Conservation (phyloP, 1,284 basidiomycete genomes). For the Mycosarcoma mackinlayi region DNA sequence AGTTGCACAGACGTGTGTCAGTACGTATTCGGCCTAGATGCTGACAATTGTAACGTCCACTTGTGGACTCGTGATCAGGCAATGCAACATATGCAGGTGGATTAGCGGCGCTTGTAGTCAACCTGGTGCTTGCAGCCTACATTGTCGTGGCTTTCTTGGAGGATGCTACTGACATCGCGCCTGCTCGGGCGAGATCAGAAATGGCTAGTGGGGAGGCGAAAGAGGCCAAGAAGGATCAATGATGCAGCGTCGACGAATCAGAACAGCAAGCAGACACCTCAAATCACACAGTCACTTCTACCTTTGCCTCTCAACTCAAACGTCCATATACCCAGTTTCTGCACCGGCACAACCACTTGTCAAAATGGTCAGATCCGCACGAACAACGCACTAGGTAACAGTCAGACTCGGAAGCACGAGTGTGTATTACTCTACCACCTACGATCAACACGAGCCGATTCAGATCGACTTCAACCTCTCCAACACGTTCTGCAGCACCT, state of each 20-base stretch:
- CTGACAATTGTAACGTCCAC: no score
- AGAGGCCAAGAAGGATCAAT: constrained; percentile 27
- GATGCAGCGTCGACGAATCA: not conserved
- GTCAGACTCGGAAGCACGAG: no score
- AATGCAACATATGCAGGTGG: constrained; percentile 66
- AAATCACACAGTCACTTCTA: no score
- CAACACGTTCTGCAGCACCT: constrained; percentile 22
- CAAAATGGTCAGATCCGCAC: no score
- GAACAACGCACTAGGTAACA: no score
- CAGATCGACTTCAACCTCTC: constrained; percentile 37
- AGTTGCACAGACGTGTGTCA: not conserved
- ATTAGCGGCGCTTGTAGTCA: constrained; percentile 64
- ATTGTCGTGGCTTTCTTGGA: constrained; percentile 64
- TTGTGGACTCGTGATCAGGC: constrained; percentile 44
- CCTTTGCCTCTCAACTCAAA: not conserved
- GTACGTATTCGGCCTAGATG: not conserved
- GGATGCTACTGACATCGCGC: constrained; percentile 37
- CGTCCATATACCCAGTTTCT: constrained; percentile 12
- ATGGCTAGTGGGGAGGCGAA: not conserved
- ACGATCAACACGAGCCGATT: not conserved
- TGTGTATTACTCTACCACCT: no score
- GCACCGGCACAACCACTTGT: not conserved
- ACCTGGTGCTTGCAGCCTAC: constrained; percentile 64
- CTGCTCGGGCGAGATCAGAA: not conserved
- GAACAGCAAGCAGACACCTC: no score